A percentile compares a stretch with the other conserved stretches of the same genome.
Conservation (phyloP, 2,329 filamentous ascomycete genomes). For the Xylariaceae sp. region DNA sequence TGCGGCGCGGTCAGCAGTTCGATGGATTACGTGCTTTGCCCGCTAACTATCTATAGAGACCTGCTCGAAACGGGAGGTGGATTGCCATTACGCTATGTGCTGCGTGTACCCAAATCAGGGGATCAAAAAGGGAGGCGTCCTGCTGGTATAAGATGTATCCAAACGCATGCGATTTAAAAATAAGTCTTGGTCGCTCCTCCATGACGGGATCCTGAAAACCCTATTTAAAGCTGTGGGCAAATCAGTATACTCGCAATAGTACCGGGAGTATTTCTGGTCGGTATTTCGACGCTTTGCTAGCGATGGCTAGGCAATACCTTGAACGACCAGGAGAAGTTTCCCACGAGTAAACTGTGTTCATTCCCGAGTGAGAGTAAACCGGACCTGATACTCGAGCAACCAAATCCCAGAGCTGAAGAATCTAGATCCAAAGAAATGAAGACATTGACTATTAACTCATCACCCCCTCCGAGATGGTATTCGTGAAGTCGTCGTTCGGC, state of each 20-base stretch:
- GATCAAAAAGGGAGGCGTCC: background rate
- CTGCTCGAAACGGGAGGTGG: constrained; percentile 7
- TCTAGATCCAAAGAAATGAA: no score
- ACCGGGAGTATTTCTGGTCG: background rate
- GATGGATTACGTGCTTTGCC: background rate
- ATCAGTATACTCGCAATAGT: background rate
- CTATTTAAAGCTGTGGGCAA: background rate
- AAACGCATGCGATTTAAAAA: background rate
- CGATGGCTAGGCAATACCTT: no score
- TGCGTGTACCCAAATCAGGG: background rate
- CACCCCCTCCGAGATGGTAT: background rate
- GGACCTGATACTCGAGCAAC: no score
- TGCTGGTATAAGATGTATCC: no score
- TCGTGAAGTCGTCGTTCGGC: constrained; percentile 10
- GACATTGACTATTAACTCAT: constrained; percentile 3
- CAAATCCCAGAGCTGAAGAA: no score
- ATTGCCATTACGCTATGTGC: background rate
- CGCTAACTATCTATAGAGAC: background rate
- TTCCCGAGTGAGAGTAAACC: background rate
- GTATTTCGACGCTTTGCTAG: background rate
- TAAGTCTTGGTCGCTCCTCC: background rate
- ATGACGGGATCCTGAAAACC: background rate
- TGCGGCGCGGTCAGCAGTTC: background rate
- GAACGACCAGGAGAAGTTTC: background rate
- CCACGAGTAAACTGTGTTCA: background rate